These are phyloP conservation scores for Cunninghamia lanceolata DNA, from an alignment of 75 land plant species.

Conservation along the genomic window DNA sequence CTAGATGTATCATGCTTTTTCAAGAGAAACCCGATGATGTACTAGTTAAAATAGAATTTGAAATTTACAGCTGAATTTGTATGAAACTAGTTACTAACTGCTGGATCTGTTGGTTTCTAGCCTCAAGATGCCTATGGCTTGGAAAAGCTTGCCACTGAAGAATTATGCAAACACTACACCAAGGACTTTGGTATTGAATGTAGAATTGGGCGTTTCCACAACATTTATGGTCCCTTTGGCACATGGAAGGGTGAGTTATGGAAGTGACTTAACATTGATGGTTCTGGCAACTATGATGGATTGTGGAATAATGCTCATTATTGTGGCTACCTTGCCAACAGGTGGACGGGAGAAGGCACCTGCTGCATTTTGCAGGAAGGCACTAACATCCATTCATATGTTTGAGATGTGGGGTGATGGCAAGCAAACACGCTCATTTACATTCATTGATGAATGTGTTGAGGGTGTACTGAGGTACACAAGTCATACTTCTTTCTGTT, in stretches of 20 bases:
- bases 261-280: not conserved
- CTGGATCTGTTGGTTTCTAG: slow-evolving; percentile 25
- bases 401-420: slow-evolving; percentile 99
- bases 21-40: not conserved
- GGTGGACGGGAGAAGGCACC: slow-evolving; percentile 98
- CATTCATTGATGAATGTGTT: slow-evolving; percentile 98
- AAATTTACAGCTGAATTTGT: not conserved
- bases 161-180: slow-evolving; percentile 88
- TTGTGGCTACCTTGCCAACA: slow-evolving; percentile 15
- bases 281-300: not conserved
- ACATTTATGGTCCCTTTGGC: slow-evolving; percentile 91
- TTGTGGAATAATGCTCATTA: not conserved
- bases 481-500: not conserved
- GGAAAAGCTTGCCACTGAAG: slow-evolving; percentile 84
- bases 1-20: not conserved
- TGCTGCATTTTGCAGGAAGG: slow-evolving; percentile 94
- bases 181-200: slow-evolving; percentile 92
- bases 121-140: slow-evolving; percentile 98
- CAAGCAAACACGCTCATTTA: slow-evolving; percentile 87
- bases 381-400: slow-evolving; percentile 66
- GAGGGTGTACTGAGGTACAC: slow-evolving; percentile 84
- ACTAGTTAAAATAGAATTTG: not conserved
- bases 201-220: slow-evolving; percentile 85
- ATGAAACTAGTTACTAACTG: not conserved
- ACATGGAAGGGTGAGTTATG: slow-evolving; percentile 76